Evolutionary conservation across 345 rosid genomes (phyloP), one percentile per base, ranked within the genome.

Genomic region (Cardamine chenopodiifolia): DNA sequence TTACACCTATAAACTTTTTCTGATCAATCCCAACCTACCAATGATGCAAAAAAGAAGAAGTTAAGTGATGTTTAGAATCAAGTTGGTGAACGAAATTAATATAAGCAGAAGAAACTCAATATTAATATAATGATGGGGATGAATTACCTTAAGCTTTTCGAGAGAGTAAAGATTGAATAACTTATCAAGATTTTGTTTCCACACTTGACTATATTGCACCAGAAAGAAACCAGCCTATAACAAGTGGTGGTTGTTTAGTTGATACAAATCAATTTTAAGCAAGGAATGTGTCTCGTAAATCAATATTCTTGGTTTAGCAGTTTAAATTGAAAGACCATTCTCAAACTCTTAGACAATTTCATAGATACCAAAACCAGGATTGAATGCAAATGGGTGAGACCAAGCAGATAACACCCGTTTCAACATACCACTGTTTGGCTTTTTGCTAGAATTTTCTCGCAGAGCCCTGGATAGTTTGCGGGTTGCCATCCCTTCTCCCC

Each of bases 161-260:
- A 75, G 53, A 53, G 93, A 79, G 85, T 82, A 91, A 55, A 90
- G 91, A 62, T 79, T 59, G 80, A 81, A 84, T 9, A 88, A 83
- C 81, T 39, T 89, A 50, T 85, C 86, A 45, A 91, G 88, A 82
- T 91, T 97, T 62, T 85, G 79, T 74, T 89, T 90, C 99, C 99
- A 95, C 28, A 95, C 48, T 54, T 82, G 86, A 71, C 79, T 73
- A 75, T 91, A 86, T 57, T 91, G 96, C 60, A 86, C 67, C 44
- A 95, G 84, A 85, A 95, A 94, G 84, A 94, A 94, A 32, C 97
- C 98, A 60, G 89, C 92, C 99, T 94, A 93, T 59, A 79, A 73
- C 37, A 47, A 49, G 58, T 52, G 29, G 40, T 48, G 40, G 47
- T 12, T 66, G 13, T 54, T 45, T 66, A 19, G 42, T 35, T 37